A percentile compares a stretch with the other conserved stretches of the same genome.
These are phyloP conservation scores for Lentinus polychrous DNA, from an alignment of 1,284 basidiomycete genomes.

Conservation along the genomic window DNA sequence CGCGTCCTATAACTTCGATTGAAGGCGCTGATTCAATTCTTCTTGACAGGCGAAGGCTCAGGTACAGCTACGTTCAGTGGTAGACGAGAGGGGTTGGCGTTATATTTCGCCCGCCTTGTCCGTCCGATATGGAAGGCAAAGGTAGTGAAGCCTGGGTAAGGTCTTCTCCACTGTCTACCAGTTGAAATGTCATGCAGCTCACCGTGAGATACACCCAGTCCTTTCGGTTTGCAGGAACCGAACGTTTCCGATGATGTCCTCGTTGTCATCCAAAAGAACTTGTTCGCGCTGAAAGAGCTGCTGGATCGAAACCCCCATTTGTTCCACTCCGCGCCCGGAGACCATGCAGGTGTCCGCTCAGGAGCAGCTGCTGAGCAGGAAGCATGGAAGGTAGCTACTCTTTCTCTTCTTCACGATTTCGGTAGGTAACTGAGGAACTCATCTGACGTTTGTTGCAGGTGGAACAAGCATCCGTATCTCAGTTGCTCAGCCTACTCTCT, in stretches of 20 bases:
- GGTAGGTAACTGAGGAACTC: too few relatives aligned
- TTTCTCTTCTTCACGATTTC: too few relatives aligned
- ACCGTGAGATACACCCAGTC: slow-evolving; percentile 24
- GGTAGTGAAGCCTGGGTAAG: slow-evolving; percentile 58
- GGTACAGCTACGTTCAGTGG: slow-evolving; percentile 81
- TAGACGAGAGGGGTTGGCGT: slow-evolving; percentile 82
- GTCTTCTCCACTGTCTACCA: not conserved
- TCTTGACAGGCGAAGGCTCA: slow-evolving; percentile 50
- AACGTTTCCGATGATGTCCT: slow-evolving; percentile 60
- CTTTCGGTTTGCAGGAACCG: slow-evolving; percentile 41
- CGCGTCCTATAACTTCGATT: slow-evolving; percentile 8
- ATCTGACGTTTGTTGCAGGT: slow-evolving; percentile 35
- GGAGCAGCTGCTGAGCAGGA: slow-evolving; percentile 63
- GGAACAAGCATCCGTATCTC: slow-evolving; percentile 75
- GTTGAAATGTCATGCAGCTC: slow-evolving; percentile 3
- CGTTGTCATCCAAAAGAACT: slow-evolving; percentile 69
- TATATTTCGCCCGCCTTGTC: slow-evolving; percentile 83
- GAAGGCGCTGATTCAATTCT: slow-evolving; percentile 1
- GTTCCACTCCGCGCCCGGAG: slow-evolving; percentile 70
- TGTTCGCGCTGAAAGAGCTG: slow-evolving; percentile 72
- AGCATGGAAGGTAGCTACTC: slow-evolving; percentile 66
- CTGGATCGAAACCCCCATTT: slow-evolving; percentile 73
- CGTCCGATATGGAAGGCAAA: slow-evolving; percentile 85
- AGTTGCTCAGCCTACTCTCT: slow-evolving; percentile 67
- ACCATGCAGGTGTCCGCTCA: slow-evolving; percentile 46